Evolutionary conservation across 805 yeast genomes (phyloP), one percentile per base, ranked within the genome.

Genomic region (Sugiyamaella valdiviana): DNA sequence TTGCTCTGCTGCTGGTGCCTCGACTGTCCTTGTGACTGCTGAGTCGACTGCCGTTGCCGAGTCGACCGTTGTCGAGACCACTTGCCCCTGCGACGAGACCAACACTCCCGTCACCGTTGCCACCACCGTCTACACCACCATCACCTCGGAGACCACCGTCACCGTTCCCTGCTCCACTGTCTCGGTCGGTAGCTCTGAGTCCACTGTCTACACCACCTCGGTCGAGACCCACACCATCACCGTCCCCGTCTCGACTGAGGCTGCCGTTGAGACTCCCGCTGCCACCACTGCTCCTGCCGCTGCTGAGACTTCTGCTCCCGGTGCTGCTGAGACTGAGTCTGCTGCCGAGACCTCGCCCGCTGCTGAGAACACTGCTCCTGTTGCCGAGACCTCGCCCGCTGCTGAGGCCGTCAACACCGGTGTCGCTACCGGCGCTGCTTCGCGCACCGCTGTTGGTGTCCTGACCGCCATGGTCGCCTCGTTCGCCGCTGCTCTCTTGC

Each of bases 271-370:
- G 32, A 40, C 40, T 39, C 21, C 41, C 9, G 41, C 52, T 42
- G 43, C 46, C 3, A 66, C 63, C 2, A 73, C 74, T 44, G 83
- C 84, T 64, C 90, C 95, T 2, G 91, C 90, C 14, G 86, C 84
- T 6, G 73, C 43, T 39, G 46, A 19, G 32, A 7, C 43, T 36
- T 42, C 42, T 39, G 36, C 37, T 7, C 12, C 42, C 22, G 14
- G 36, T 22, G 45, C 36, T 9, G 21, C 45, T 21, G n/a, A 17
- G 15, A 35, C 48, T 7, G 23, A 24, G 17, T 15, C 24, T 15
- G 43, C 42, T 12, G 37, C 46, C n/a, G 87, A 32, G 21, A 37
- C 22, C 42, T 10, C 42, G 12, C 15, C 48, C 7, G 24, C 24
- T 2, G 24, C 37, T 14, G 24, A 24, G 44, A 21, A 22, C 5